phyloP scores from a whole-genome alignment of 345 rosid species.

The Arabidopsis suecica region DNA sequence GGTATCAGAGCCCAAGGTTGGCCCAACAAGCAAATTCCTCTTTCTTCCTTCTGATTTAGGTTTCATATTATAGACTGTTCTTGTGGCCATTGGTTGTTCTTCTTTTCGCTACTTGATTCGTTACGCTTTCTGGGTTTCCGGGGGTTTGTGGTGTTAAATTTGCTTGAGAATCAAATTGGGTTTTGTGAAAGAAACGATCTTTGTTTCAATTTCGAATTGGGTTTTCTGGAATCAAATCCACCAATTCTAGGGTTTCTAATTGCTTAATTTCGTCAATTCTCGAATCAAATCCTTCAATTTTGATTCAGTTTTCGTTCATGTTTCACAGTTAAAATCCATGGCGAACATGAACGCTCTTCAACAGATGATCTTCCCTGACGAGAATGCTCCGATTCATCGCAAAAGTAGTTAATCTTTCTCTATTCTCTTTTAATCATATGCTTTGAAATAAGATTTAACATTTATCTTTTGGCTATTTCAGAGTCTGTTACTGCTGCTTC shows the following conservation, averaged over 20 bases:
- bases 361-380: constrained; percentile 41
- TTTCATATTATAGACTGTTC: background rate
- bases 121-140: background rate
- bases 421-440: background rate
- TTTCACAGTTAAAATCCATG: constrained; percentile 16
- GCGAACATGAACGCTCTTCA: constrained; percentile 43
- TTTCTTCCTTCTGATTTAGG: constrained; percentile 5
- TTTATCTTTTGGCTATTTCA: background rate
- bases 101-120: background rate
- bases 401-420: constrained; percentile 13
- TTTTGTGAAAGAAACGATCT: background rate
- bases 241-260: constrained; percentile 21
- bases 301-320: background rate
- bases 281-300: background rate
- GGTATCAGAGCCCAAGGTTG: too few relatives aligned
- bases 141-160: background rate
- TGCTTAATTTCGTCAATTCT: background rate
- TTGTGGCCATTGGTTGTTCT: background rate
- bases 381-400: constrained; percentile 44
- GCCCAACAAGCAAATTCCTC: too few relatives aligned
- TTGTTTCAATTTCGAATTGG: background rate
- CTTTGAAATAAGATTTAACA: constrained; percentile 6
- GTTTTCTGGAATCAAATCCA: background rate
- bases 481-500: constrained; percentile 40
- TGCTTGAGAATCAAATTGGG: background rate